These are phyloP conservation scores for Backusella luteola DNA, from an alignment of 192 early-diverging fungal genomes.

Conservation along the genomic window DNA sequence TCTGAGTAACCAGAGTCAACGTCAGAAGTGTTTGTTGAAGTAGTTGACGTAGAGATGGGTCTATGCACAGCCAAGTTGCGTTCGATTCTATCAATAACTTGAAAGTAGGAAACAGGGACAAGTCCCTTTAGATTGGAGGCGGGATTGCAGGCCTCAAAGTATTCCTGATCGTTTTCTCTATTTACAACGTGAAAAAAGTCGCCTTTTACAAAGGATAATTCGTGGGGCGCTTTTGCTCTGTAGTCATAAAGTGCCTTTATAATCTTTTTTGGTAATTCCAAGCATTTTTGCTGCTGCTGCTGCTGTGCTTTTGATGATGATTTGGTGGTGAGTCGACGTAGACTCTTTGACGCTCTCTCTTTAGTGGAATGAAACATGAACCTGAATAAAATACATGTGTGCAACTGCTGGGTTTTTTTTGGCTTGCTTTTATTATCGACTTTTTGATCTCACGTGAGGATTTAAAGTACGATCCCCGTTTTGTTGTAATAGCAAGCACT, in stretches of 20 bases:
- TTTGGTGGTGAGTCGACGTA: slow-evolving; percentile 11
- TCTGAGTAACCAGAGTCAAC: slow-evolving; percentile 32
- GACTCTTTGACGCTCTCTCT: slow-evolving; percentile 15
- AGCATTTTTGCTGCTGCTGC: not conserved
- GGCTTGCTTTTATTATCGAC: not conserved
- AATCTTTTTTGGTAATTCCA: slow-evolving; percentile 64
- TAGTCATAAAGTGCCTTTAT: slow-evolving; percentile 73
- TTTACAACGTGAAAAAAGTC: slow-evolving; percentile 75
- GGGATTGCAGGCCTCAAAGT: slow-evolving; percentile 74
- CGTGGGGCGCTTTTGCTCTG: slow-evolving; percentile 52
- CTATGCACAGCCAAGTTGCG: slow-evolving; percentile 28
- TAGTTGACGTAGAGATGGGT: slow-evolving; percentile 14
- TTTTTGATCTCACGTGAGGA: not conserved
- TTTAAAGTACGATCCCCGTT: not conserved
- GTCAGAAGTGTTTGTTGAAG: slow-evolving; percentile 29
- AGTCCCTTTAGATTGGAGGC: slow-evolving; percentile 63
- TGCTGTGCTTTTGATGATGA: not conserved
- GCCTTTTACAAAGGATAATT: slow-evolving; percentile 71
- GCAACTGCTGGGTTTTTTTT: no score
- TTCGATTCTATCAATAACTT: slow-evolving; percentile 56
- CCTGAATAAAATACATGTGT: not conserved
- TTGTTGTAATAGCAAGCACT: not conserved
- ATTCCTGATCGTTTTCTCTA: slow-evolving; percentile 62
- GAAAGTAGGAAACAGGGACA: slow-evolving; percentile 68
- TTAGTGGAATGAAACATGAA: slow-evolving; percentile 16